These are phyloP conservation scores for Phragmites australis DNA, from an alignment of 176 grass and related monocot genomes.

Conservation along the genomic window DNA sequence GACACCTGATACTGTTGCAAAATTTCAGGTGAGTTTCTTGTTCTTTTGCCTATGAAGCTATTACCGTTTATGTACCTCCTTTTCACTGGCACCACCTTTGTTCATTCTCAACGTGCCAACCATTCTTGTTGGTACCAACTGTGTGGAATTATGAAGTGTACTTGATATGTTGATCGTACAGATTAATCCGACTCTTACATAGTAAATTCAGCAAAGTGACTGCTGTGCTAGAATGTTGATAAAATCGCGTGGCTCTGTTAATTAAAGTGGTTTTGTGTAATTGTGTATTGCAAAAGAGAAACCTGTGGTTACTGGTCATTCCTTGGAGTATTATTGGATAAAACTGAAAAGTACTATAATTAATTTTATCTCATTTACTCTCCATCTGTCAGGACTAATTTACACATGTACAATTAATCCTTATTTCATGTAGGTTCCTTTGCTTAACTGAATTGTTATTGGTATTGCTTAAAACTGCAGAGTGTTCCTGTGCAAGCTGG, in stretches of 20 bases:
- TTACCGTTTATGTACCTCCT: slow-evolving; percentile 10
- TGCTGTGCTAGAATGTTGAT: slow-evolving; percentile 55
- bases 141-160: background rate
- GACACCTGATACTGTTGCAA: slow-evolving; percentile 90
- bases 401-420: background rate
- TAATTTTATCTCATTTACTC: background rate
- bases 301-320: background rate
- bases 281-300: background rate
- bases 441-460: background rate
- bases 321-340: background rate
- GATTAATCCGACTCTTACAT: background rate
- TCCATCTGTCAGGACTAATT: background rate
- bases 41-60: slow-evolving; percentile 7
- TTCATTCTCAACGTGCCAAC: background rate
- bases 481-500: slow-evolving; percentile 96
- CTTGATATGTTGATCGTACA: background rate
- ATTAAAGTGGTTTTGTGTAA: background rate
- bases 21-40: slow-evolving; percentile 74
- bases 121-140: background rate
- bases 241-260: slow-evolving; percentile 42
- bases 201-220: background rate
- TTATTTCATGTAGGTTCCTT: background rate
- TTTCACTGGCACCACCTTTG: background rate
- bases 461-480: slow-evolving; percentile 49
- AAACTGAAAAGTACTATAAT: background rate